Base-by-base conservation (phyloP, 1,284 basidiomycete species). In the Leccinum huronense region DNA sequence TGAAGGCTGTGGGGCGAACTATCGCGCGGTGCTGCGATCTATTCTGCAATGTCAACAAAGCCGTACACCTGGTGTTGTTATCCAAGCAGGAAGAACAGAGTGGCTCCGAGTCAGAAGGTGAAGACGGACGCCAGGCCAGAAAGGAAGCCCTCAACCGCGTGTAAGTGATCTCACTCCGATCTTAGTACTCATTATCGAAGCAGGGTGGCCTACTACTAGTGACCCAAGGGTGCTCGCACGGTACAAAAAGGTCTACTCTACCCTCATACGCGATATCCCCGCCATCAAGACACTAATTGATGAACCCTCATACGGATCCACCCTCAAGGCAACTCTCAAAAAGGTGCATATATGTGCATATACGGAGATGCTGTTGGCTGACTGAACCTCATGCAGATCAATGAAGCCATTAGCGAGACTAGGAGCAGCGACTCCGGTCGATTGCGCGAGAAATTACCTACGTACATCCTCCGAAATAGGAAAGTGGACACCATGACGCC, bases 331-430 rank as follows among this genome's bases (percentile, higher is more conserved):
- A 19, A 16, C 48, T 1, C n/a, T 42, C 1, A 62, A 36, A 42
- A 54, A 55, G 57, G 57, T 59, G 23, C 0, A 5, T 65, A 57
- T 59, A 65, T 65, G 42, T 7, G 11, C 62, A 65, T 63, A 57
- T 57, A 63, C 23, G 23, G 13, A 8, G 2, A 5, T n/a, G n/a
- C n/a, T n/a, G n/a, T n/a, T n/a, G n/a, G n/a, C n/a, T n/a, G n/a
- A n/a, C 8, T 31, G 27, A 51, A 4, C 1, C 2, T 9, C 30
- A 40, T 27, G 14, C 7, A 63, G 62, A 59, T 64, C 2, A 55
- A 64, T 13, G 14, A 63, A 10, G 40, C 23, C 5, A 56, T 64
- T 6, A 56, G 16, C 2, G 30, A 64, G 38, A 55, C 27, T 0
- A 23, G 57, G 51, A 65, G 51, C 31, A 65, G 40, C 2, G 53